Evolutionary conservation across 2,329 filamentous ascomycete genomes (phyloP), one percentile per base, ranked within the genome.

Genomic region (Grosmannia clavigera): DNA sequence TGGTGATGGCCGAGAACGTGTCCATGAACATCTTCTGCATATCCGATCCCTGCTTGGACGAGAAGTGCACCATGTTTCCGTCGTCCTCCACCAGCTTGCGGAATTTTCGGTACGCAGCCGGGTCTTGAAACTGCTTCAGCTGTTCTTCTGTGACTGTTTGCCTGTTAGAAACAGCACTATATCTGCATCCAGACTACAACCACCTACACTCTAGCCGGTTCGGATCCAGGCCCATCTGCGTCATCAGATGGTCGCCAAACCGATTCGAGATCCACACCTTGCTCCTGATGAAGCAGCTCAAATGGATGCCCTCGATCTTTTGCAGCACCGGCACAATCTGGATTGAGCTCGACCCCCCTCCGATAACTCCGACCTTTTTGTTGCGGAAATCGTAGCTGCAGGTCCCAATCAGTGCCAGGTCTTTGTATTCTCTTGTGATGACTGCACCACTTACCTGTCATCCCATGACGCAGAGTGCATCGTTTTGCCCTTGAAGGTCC

Each of bases 221-320:
- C 11, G 76, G 69, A 3, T 60, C 60, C 29, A 65, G 48, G n/a
- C 27, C 38, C 74, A 74, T 76, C 61, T 74, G 69, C 52, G 67
- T 57, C 6, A 67, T 61, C 69, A 79, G 74, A 62, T 75, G 72
- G 27, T 67, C 66, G 63, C 71, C 72, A 12, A 70, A 76, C 35
- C 74, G 70, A 58, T 67, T 68, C 67, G 74, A 61, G 55, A 60
- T n/a, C 53, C 60, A 55, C 25, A 52, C 50, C n/a, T 53, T 48
- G 31, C 60, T 50, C 29, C 62, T 60, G 14, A 58, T 35, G 25
- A 64, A 65, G 55, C 64, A 59, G 59, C 61, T 56, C 31, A 57
- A 62, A 54, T 58, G 55, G 33, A 43, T 51, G 58, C 64, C 64
- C 57, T 64, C 62, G 25, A 62, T 61, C 38, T 59, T 59, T 38